Evolutionary conservation across 139 green algal species (phyloP).

Genomic region (Coelastrella sp.): DNA sequence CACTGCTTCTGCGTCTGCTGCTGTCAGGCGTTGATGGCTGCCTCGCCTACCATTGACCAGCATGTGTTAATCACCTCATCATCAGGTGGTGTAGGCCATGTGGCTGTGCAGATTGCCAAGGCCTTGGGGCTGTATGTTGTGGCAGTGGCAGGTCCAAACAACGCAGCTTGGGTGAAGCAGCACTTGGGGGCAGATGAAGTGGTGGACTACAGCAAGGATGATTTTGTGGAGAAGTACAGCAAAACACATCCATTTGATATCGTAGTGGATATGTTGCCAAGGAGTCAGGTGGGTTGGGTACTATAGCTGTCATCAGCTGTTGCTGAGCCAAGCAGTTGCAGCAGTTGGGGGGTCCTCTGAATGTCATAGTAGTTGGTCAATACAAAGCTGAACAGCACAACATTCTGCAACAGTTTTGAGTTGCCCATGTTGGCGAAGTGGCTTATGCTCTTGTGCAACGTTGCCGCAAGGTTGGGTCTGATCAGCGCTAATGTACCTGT

Average conservation of each 20-base stretch:
- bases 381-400: too few relatives aligned
- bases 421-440: too few relatives aligned
- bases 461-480: too few relatives aligned
- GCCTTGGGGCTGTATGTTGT: constrained; percentile 10
- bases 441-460: too few relatives aligned
- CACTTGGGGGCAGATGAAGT: constrained; percentile 21
- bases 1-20: background rate
- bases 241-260: constrained; percentile 11
- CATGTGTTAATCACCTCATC: constrained; percentile 57
- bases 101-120: constrained; percentile 57
- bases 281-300: background rate
- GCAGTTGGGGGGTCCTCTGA: background rate
- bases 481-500: background rate
- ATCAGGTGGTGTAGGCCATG: constrained; percentile 54
- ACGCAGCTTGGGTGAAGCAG: constrained; percentile 19
- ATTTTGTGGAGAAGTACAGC: constrained; percentile 13
- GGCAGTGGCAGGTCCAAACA: constrained; percentile 8
- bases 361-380: too few relatives aligned
- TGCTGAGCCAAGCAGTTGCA: background rate
- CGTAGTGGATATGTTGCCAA: background rate
- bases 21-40: constrained; percentile 46
- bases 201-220: constrained; percentile 12
- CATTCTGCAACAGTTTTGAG: too few relatives aligned
- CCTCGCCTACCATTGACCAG: constrained; percentile 44
- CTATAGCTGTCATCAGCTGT: background rate